These are phyloP conservation scores for Ascochyta rabiei DNA, from an alignment of 2,329 filamentous ascomycete species.

Conservation along the genomic window DNA sequence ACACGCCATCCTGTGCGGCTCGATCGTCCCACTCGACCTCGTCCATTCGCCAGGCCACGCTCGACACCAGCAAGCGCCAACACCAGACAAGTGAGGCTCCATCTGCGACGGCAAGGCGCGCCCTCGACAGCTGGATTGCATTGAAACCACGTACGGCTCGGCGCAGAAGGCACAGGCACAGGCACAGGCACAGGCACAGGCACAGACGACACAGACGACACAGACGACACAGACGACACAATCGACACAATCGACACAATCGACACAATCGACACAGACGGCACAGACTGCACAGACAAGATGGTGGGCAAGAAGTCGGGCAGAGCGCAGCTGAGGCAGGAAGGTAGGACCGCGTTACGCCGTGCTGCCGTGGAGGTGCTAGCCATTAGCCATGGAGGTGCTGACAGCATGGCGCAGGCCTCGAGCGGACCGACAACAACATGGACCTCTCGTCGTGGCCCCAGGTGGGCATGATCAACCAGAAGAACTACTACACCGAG, in stretches of 20 bases:
- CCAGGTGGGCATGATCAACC: constrained; percentile 90
- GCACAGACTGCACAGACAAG: constrained; percentile 13
- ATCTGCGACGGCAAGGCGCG: neutral
- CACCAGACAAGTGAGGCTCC: neutral
- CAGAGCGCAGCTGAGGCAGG: constrained; percentile 65
- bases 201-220: no score
- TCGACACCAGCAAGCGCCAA: neutral
- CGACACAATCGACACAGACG: no score
- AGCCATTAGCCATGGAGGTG: neutral
- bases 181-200: no score
- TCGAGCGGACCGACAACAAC: constrained; percentile 97
- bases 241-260: no score
- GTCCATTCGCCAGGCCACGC: neutral
- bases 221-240: no score
- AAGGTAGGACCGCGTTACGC: constrained; percentile 51
- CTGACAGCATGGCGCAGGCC: constrained; percentile 61
- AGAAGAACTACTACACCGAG: constrained; percentile 96
- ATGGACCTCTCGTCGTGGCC: constrained; percentile 97
- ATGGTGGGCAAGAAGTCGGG: constrained; percentile 73
- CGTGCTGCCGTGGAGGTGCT: neutral
- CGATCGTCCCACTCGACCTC: neutral
- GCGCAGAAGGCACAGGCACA: no score
- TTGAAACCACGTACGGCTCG: no score
- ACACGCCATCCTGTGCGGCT: neutral
- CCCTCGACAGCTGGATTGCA: neutral